phyloP scores from a whole-genome alignment of 495 filamentous ascomycete genomes.

The Penicillium chermesinum region DNA sequence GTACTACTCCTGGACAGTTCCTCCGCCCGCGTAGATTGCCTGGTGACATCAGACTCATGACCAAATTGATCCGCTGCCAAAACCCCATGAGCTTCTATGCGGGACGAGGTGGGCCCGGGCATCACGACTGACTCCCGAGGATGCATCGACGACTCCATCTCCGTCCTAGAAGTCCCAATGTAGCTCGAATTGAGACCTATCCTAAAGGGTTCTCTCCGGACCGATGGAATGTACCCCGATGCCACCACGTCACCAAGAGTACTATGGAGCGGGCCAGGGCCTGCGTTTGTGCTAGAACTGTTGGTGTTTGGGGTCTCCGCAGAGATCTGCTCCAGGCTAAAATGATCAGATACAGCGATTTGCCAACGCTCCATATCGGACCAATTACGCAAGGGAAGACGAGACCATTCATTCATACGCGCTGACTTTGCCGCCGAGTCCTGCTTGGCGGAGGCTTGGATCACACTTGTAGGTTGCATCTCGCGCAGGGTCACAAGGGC shows the following conservation, averaged over 20 bases:
- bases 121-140: too few relatives aligned
- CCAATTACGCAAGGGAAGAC: constrained; percentile 21
- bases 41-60: neutral
- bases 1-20: constrained; percentile 16
- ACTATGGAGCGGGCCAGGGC: neutral
- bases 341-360: constrained; percentile 16
- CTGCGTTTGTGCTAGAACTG: neutral
- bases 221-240: too few relatives aligned
- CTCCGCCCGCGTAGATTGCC: constrained; percentile 10
- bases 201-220: too few relatives aligned
- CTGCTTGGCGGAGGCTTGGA: constrained; percentile 11
- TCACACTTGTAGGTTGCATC: constrained; percentile 7
- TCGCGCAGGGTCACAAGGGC: constrained; percentile 20
- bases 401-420: constrained; percentile 26
- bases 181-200: too few relatives aligned
- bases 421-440: constrained; percentile 19
- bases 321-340: constrained; percentile 5
- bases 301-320: neutral
- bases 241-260: neutral
- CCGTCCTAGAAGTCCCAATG: too few relatives aligned
- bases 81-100: too few relatives aligned
- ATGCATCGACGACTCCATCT: neutral
- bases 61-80: neutral
- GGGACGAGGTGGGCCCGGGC: too few relatives aligned
- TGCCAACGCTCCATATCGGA: constrained; percentile 20